phyloP scores from a whole-genome alignment of 225 moss, liverwort and hornwort genomes.

The Polytrichum commune region DNA sequence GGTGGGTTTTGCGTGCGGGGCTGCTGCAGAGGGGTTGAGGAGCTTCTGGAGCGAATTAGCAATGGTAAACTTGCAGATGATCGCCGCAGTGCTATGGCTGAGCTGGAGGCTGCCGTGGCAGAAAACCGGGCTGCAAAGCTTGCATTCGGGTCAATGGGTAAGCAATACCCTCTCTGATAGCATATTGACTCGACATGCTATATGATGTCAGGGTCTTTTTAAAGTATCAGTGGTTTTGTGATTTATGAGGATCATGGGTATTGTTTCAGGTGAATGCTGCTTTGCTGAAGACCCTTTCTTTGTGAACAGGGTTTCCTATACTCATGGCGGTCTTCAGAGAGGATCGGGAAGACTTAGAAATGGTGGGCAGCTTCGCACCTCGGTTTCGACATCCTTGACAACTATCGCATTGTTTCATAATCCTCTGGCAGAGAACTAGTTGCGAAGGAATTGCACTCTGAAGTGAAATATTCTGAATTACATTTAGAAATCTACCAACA shows the following conservation, averaged over 20 bases:
- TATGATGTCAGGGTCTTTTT: slow-evolving; percentile 10
- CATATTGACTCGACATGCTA: not conserved
- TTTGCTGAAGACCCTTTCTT: slow-evolving; percentile 63
- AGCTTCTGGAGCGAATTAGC: slow-evolving; percentile 96
- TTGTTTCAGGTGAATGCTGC: slow-evolving; percentile 61
- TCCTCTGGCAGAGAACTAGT: no score
- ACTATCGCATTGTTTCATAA: not conserved
- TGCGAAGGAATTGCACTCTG: no score
- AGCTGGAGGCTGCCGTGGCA: slow-evolving; percentile 90
- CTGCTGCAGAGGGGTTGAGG: slow-evolving; percentile 82
- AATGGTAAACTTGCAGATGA: slow-evolving; percentile 98
- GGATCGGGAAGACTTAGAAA: slow-evolving; percentile 72
- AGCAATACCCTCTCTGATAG: not conserved
- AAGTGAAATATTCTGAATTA: no score
- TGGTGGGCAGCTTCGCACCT: slow-evolving; percentile 49
- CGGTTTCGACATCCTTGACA: not conserved
- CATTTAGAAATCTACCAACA: no score
- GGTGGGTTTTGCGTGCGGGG: no score
- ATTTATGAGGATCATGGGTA: slow-evolving; percentile 61
- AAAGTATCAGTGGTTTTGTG: slow-evolving; percentile 27
- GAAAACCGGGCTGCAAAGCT: slow-evolving; percentile 89
- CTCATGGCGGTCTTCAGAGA: slow-evolving; percentile 94
- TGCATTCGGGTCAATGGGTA: slow-evolving; percentile 96
- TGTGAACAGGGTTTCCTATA: slow-evolving; percentile 92
- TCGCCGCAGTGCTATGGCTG: slow-evolving; percentile 86